A percentile compares a stretch with the other conserved stretches of the same genome.
phyloP scores from a whole-genome alignment of 192 early-diverging fungal species.

The Linnemannia zychae region DNA sequence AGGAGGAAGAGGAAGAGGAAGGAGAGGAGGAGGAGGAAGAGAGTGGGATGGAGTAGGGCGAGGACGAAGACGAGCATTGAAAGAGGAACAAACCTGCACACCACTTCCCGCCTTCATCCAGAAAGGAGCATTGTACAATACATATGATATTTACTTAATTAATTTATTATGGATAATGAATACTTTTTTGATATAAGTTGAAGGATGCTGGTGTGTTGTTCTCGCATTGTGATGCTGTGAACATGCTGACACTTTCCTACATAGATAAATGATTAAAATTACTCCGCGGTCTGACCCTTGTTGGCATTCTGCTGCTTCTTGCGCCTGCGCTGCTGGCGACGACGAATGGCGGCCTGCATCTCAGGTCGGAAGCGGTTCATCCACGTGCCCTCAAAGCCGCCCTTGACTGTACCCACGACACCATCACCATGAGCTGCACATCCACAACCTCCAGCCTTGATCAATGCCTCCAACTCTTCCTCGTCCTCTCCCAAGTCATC shows the following conservation, averaged over 20 bases:
- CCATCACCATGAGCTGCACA: constrained; percentile 53
- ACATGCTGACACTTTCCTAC: no score
- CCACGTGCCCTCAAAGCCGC: constrained; percentile 53
- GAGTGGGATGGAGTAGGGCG: not conserved
- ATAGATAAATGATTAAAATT: not conserved
- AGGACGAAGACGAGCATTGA: not conserved
- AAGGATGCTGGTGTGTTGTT: no score
- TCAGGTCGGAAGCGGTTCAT: constrained; percentile 48
- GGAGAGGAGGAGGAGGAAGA: not conserved
- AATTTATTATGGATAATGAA: constrained; percentile 3
- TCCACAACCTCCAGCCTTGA: constrained; percentile 53
- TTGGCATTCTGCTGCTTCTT: constrained; percentile 14
- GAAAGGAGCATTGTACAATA: not conserved
- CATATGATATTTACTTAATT: not conserved
- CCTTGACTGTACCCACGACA: constrained; percentile 27
- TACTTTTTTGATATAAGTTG: no score
- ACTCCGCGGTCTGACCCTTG: constrained; percentile 2
- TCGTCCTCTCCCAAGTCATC: constrained; percentile 23
- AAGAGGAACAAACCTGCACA: no score
- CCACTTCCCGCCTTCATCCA: not conserved
- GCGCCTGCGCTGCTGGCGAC: constrained; percentile 30
- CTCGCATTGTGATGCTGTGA: no score
- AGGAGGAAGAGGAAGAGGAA: not conserved
- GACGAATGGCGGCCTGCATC: constrained; percentile 26
- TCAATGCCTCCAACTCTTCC: constrained; percentile 49